A percentile compares a stretch with the other conserved stretches of the same genome.
phyloP scores from a whole-genome alignment of 225 moss, liverwort and hornwort species.

The Pseudoscleropodium purum region DNA sequence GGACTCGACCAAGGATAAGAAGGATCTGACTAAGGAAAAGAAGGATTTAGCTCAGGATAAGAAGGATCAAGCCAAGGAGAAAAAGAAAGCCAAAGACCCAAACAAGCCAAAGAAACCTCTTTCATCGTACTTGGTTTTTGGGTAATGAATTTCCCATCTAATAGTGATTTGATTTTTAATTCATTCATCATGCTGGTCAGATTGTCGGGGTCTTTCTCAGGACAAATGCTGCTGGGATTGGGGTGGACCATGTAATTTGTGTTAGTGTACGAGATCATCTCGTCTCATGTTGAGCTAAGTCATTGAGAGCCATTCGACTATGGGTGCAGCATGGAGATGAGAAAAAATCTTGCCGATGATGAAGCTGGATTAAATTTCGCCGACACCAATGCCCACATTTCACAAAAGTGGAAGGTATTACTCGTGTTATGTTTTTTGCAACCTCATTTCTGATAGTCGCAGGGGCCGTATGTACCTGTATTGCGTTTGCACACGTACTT shows the following conservation, averaged over 20 bases:
- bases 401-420: slow-evolving; percentile 50
- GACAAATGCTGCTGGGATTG: background rate
- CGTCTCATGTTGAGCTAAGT: background rate
- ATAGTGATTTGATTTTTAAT: background rate
- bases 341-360: slow-evolving; percentile 20
- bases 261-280: background rate
- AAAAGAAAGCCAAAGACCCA: slow-evolving; percentile 68
- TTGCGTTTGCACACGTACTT: background rate
- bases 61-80: slow-evolving; percentile 43
- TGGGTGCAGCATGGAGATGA: slow-evolving; percentile 39
- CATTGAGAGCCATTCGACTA: background rate
- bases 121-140: slow-evolving; percentile 66
- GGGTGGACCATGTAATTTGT: background rate
- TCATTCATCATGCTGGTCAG: background rate
- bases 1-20: background rate
- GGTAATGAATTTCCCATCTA: slow-evolving; percentile 22
- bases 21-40: slow-evolving; percentile 22
- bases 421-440: background rate
- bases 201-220: background rate
- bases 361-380: slow-evolving; percentile 36
- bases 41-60: background rate
- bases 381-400: slow-evolving; percentile 33
- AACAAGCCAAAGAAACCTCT: slow-evolving; percentile 84
- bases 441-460: background rate
- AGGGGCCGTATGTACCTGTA: background rate